These are phyloP conservation scores for Beauveria bassiana DNA, from an alignment of 2,329 filamentous ascomycete genomes.

Conservation along the genomic window DNA sequence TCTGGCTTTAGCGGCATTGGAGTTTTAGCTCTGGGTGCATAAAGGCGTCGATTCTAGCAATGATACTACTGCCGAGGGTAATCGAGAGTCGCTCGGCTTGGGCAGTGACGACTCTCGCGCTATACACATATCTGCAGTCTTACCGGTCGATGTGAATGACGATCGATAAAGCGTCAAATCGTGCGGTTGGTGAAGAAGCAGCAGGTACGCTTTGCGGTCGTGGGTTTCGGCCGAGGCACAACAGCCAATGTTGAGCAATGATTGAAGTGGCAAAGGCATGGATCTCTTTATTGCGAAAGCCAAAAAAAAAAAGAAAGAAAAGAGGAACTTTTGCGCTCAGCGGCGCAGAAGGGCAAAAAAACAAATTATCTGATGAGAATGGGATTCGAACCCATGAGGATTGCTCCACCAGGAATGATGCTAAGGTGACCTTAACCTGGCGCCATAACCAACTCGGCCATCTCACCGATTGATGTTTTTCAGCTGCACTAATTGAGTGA, in stretches of 20 bases:
- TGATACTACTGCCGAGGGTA: neutral
- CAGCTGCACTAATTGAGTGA: neutral
- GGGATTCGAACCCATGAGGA: conserved; percentile 11
- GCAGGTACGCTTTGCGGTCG: no score
- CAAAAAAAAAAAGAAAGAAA: no score
- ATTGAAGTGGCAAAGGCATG: no score
- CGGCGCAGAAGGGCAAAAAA: neutral
- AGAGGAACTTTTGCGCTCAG: no score
- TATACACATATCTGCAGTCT: no score
- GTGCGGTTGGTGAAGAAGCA: no score
- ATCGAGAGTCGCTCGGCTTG: no score
- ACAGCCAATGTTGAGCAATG: no score
- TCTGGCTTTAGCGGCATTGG: neutral
- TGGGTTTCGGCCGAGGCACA: no score
- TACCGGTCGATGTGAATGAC: no score
- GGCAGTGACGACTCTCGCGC: no score
- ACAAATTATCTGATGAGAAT: conserved; percentile 3
- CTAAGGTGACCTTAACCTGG: conserved; percentile 11
- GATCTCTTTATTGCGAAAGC: neutral
- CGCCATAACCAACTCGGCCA: conserved; percentile 12
- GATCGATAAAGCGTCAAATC: no score
- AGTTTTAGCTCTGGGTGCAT: neutral
- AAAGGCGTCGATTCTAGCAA: neutral
- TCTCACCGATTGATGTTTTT: neutral
- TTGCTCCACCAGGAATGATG: conserved; percentile 11